Evolutionary conservation across 495 filamentous ascomycete genomes (phyloP).

Genomic region (Schizothecium vesticola): DNA sequence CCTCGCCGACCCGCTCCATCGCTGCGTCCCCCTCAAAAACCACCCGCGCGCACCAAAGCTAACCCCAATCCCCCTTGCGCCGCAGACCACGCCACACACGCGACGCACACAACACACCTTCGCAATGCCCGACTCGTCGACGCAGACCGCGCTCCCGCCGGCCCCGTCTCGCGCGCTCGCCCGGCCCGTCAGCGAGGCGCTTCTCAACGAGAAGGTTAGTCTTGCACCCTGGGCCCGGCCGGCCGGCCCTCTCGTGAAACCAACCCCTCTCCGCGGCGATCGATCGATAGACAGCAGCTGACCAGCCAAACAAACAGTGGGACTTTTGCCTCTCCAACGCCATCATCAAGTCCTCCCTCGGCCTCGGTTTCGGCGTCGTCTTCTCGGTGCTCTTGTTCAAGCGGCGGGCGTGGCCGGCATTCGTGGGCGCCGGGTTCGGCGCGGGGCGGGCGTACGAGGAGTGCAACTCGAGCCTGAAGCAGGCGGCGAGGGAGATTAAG

Average conservation of each 20-base stretch:
- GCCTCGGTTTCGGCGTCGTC: constrained; percentile 91
- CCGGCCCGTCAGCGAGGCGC: constrained; percentile 85
- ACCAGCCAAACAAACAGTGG: constrained; percentile 57
- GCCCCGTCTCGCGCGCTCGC: constrained; percentile 36
- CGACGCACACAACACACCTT: constrained; percentile 9
- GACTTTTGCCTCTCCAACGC: constrained; percentile 95
- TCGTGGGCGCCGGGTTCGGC: constrained; percentile 87
- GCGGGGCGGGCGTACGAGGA: constrained; percentile 96
- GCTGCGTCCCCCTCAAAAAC: neutral
- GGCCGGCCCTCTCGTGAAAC: neutral
- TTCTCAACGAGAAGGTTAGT: constrained; percentile 91
- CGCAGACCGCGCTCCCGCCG: constrained; percentile 20
- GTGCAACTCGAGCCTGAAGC: constrained; percentile 62
- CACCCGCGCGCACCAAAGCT: neutral
- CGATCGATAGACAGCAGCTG: neutral
- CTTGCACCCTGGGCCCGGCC: neutral
- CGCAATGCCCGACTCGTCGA: constrained; percentile 39
- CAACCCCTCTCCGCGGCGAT: neutral
- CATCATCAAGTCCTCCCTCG: constrained; percentile 89
- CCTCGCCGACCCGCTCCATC: neutral
- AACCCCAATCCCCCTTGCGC: neutral
- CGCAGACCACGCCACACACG: neutral
- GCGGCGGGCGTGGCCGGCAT: constrained; percentile 92
- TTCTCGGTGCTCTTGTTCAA: constrained; percentile 98
- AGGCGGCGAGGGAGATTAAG: constrained; percentile 46